A percentile compares a stretch with the other conserved stretches of the same genome.
Evolutionary conservation across 75 land plant species (phyloP).

Genomic region (Pinus tabuliformis): DNA sequence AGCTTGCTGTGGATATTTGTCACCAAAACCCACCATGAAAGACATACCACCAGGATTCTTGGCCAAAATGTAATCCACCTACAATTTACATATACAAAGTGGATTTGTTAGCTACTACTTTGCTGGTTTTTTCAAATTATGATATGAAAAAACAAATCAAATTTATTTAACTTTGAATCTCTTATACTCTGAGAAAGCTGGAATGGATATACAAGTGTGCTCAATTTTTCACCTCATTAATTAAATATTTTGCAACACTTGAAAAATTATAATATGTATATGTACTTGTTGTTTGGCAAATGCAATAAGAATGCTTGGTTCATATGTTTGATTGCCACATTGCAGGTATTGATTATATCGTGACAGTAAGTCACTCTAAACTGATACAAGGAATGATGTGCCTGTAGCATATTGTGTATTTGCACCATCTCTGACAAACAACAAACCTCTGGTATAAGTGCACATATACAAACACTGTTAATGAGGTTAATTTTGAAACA

Average conservation of each 20-base stretch:
- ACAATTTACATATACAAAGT: background rate
- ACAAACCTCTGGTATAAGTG: conserved; percentile 54
- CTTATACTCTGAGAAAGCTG: too few species aligned
- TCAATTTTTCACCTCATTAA: too few species aligned
- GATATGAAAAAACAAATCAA: too few species aligned
- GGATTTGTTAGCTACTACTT: too few species aligned
- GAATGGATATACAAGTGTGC: too few species aligned
- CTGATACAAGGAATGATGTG: conserved; percentile 47
- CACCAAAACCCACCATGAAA: conserved; percentile 72
- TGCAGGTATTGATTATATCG: conserved; percentile 24
- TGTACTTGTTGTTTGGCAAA: conserved; percentile 67
- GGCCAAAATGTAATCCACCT: conserved; percentile 72
- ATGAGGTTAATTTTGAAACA: too few species aligned
- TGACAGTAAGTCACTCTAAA: conserved; percentile 49
- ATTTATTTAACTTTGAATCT: too few species aligned
- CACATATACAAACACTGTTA: background rate
- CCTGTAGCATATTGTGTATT: conserved; percentile 82
- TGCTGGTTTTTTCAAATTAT: too few species aligned
- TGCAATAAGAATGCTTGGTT: conserved; percentile 17
- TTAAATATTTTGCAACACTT: too few species aligned
- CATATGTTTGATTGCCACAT: conserved; percentile 34
- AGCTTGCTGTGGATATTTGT: conserved; percentile 51
- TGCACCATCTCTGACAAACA: conserved; percentile 76
- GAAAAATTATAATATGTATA: background rate
- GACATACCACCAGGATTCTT: conserved; percentile 51